phyloP scores from a whole-genome alignment of 352 stramenopile species.

The Phytophthora boehmeriae region DNA sequence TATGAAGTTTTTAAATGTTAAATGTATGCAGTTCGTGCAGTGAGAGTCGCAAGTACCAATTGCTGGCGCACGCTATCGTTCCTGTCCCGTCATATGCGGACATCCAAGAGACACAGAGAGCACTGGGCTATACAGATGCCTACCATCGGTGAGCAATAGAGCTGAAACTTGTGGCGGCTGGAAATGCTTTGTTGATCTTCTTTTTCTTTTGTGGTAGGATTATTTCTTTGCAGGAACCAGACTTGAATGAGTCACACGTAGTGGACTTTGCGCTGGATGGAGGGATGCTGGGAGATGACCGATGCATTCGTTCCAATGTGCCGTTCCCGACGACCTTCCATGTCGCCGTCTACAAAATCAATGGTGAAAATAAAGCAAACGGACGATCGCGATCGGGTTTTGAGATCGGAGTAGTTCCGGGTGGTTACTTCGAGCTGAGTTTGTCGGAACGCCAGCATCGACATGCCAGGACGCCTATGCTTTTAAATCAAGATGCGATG shows the following conservation, averaged over 20 bases:
- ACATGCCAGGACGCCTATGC: slow-evolving; percentile 9
- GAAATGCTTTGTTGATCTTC: slow-evolving; percentile 2
- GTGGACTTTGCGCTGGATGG: slow-evolving; percentile 66
- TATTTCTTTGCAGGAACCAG: slow-evolving; percentile 33
- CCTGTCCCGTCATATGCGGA: slow-evolving; percentile 71
- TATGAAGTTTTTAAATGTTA: not conserved
- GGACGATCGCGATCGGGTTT: slow-evolving; percentile 28
- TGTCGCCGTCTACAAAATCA: slow-evolving; percentile 56
- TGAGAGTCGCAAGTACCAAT: slow-evolving; percentile 72
- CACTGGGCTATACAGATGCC: slow-evolving; percentile 40
- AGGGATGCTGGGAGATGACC: slow-evolving; percentile 57
- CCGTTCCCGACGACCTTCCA: slow-evolving; percentile 66
- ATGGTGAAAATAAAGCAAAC: slow-evolving; percentile 20
- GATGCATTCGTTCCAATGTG: slow-evolving; percentile 70
- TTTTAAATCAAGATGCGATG: slow-evolving; percentile 43
- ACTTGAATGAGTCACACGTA: slow-evolving; percentile 21
- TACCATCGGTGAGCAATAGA: slow-evolving; percentile 50
- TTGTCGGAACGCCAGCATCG: slow-evolving; percentile 41
- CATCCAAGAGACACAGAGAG: slow-evolving; percentile 49
- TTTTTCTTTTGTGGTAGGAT: slow-evolving; percentile 27
- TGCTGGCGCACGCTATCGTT: slow-evolving; percentile 69
- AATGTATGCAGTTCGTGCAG: slow-evolving; percentile 40
- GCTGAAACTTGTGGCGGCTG: not conserved
- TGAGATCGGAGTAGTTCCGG: slow-evolving; percentile 55
- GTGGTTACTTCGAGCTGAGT: slow-evolving; percentile 82